These are phyloP conservation scores for Sporothrix mexicana DNA, from an alignment of 2,329 filamentous ascomycete species.

Conservation along the genomic window DNA sequence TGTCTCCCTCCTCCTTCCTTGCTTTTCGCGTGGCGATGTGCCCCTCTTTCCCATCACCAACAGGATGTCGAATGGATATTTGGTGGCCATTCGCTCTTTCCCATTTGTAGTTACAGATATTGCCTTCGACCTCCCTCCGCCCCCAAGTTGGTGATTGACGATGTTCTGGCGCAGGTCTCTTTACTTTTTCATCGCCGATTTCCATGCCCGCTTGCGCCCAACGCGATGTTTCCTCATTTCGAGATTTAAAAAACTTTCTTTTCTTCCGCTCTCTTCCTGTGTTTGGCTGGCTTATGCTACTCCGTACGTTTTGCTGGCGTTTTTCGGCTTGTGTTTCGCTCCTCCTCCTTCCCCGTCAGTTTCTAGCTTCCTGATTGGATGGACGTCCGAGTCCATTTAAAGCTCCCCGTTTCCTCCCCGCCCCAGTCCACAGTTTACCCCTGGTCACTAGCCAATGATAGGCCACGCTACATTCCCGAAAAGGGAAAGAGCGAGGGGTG, in stretches of 20 bases:
- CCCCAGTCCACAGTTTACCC: constrained; percentile 22
- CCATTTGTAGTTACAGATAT: background rate
- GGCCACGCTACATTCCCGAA: constrained; percentile 6
- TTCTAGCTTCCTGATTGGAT: constrained; percentile 22
- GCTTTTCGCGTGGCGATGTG: background rate
- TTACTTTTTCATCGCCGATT: background rate
- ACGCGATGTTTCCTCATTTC: background rate
- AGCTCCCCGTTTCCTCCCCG: background rate
- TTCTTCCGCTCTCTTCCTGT: background rate
- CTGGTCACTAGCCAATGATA: constrained; percentile 25
- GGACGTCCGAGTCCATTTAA: background rate
- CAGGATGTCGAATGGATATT: background rate
- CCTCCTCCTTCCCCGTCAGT: constrained; percentile 24
- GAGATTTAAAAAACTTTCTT: background rate
- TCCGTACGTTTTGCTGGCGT: background rate
- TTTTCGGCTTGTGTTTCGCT: constrained; percentile 19
- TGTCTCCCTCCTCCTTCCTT: constrained; percentile 14
- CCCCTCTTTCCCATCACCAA: background rate
- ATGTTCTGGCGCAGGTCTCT: background rate
- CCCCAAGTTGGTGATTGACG: background rate
- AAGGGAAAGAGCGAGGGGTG: constrained; percentile 24
- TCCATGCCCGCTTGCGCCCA: background rate
- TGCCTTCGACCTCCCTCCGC: background rate
- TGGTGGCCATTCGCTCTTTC: background rate
- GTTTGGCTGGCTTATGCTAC: background rate